Evolutionary conservation across 306 rosid genomes (phyloP).

Genomic region (Begonia loranthoides): DNA sequence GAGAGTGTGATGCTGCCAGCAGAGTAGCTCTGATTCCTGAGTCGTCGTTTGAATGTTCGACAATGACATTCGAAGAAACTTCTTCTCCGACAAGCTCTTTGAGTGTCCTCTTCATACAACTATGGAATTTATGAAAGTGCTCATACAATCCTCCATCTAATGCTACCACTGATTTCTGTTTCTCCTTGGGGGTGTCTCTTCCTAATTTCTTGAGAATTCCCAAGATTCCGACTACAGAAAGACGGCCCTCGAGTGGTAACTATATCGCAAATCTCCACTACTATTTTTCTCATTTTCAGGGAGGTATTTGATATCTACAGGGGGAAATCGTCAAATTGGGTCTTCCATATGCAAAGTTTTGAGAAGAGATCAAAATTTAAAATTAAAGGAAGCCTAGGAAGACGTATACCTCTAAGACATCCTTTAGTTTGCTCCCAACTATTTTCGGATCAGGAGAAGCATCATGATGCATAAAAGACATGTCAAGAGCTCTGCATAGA

Average conservation of each 20-base stretch:
- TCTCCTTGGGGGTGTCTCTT: neutral
- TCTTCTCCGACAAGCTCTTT: neutral
- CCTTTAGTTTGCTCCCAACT: neutral
- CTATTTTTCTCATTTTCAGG: neutral
- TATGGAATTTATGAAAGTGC: neutral
- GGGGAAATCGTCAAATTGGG: neutral
- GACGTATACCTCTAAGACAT: neutral
- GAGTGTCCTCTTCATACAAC: neutral
- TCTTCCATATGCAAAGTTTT: no score
- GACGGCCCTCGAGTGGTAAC: neutral
- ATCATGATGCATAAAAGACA: neutral
- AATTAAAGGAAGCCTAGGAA: neutral
- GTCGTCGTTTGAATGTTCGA: neutral
- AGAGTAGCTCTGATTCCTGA: neutral
- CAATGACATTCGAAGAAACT: neutral
- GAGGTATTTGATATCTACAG: neutral
- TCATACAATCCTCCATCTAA: neutral
- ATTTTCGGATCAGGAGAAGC: neutral
- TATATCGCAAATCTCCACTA: neutral
- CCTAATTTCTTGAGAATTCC: neutral
- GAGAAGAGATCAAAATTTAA: no score
- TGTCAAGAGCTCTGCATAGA: conserved; percentile 2
- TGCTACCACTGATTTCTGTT: neutral
- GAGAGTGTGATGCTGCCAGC: neutral
- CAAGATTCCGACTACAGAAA: neutral